Evolutionary conservation across 129 eudicot genomes (phyloP), one percentile per base, ranked within the genome.

Genomic region (Arctium minus): DNA sequence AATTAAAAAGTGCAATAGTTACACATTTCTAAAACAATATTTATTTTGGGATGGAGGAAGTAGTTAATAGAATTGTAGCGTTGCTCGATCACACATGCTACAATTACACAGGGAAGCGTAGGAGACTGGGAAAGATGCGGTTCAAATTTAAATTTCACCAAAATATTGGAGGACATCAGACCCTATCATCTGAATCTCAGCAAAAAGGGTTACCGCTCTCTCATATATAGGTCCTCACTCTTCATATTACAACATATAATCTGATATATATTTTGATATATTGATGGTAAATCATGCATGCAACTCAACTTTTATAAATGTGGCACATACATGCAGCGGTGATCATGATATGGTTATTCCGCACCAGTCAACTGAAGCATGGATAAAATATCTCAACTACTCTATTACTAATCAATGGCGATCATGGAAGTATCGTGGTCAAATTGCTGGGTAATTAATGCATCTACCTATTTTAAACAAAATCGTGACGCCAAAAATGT

Each of bases 311-410:
- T 46, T 2, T 46, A 12, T 46, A 22, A 46, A 46, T 2, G 10
- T 46, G 15, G 36, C 3, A 22, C 27, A 22, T 22, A 1, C 36
- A 12, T 8, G 9, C 15, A 46, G 56, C 9, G 56, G 56, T 46
- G 56, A 46, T 46, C 56, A 46, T 46, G 56, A 46, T 46, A 10
- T 46, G 56, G 56, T 46, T 46, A 12, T 46, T 46, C 84, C 92
- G 13, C 79, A 80, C 46, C 74, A 56, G 13, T 79, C 79, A 44
- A 91, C 92, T 38, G 78, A 87, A 81, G 86, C 88, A 18, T 91
- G 95, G 95, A 87, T 91, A 73, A 84, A 83, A 71, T 15, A 62
- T 37, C 81, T 90, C 6, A 90, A 90, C 74, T 85, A 84, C 33
- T 67, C 88, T 44, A 72, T 88, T 27, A 60, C 67, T 35, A 87